Evolutionary conservation across 1,139 yeast species (phyloP), one percentile per base, ranked within the genome.

Genomic region (Debaryomyces coudertii): DNA sequence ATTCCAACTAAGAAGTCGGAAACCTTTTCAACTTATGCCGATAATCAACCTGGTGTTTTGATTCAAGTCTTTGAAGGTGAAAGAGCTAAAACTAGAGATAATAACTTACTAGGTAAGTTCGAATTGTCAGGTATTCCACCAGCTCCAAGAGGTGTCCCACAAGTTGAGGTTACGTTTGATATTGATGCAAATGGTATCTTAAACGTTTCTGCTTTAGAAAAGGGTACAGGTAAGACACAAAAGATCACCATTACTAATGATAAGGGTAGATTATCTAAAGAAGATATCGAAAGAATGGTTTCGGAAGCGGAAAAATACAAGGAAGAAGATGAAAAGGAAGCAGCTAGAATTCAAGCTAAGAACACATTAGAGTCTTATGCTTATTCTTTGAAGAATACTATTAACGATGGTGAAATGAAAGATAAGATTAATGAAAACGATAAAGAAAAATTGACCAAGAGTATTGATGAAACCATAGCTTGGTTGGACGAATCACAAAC

Each of bases 41-140:
- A 92, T 73, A 90, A 90, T 78, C 98, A 92, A 75, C 96, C 95
- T 54, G 92, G 95, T 66, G 97, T 92, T 47, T 78, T 89, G 72
- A 92, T 92, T 68, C 96, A 90, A 76, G 97, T 92, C 45, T 92
- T 73, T 66, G 97, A 92, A 75, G 98, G 98, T 80, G 98, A 92
- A 77, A 89, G 97, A 76, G 86, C 97, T 41, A 81, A 85, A 76
- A 90, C 95, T 47, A 90, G 87, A 77, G 97, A 92, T 74, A 92
- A 92, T 79, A 92, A 92, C 77, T 76, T 86, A 66, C 82, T 92
- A 60, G 98, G 97, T 71, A 90, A 90, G 75, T 92, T 92, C 63
- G 97, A 92, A 69, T 82, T 92, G 60, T 78, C 90, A 42, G 96
- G 96, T 62, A 90, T 92, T 55, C 97, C 98, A 62, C 96, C 97